Conservation (phyloP, 495 filamentous ascomycete species). For the Polyplosphaeria fusca region DNA sequence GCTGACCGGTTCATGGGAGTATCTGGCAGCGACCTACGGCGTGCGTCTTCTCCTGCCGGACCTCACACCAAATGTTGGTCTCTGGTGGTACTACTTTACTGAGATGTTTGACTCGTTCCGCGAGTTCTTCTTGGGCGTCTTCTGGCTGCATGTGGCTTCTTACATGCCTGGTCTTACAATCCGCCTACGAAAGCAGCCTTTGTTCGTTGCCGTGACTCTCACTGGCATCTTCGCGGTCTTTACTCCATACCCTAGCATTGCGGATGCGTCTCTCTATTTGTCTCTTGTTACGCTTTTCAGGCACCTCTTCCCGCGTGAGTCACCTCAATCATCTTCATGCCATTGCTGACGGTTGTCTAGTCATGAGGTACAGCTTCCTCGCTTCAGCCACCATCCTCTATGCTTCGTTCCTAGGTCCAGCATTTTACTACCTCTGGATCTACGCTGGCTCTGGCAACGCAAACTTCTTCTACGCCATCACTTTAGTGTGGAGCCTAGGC, state of each 20-base stretch:
- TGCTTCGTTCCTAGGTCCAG: slow-evolving; percentile 81
- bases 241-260: slow-evolving; percentile 92
- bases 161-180: slow-evolving; percentile 84
- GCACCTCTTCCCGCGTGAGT: slow-evolving; percentile 85
- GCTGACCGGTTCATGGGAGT: slow-evolving; percentile 76
- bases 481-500: slow-evolving; percentile 91
- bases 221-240: slow-evolving; percentile 88
- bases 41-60: slow-evolving; percentile 88
- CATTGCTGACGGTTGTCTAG: slow-evolving; percentile 40
- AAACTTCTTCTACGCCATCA: slow-evolving; percentile 99
- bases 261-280: slow-evolving; percentile 79
- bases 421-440: slow-evolving; percentile 97
- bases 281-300: slow-evolving; percentile 81
- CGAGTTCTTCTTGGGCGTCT: slow-evolving; percentile 93
- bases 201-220: slow-evolving; percentile 78
- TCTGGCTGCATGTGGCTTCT: slow-evolving; percentile 88
- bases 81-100: slow-evolving; percentile 99
- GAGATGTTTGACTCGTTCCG: slow-evolving; percentile 99
- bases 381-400: slow-evolving; percentile 78
- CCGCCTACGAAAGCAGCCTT: slow-evolving; percentile 68
- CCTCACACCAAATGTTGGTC: slow-evolving; percentile 87
- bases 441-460: slow-evolving; percentile 97
- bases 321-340: neutral
- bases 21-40: slow-evolving; percentile 84
- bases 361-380: slow-evolving; percentile 93